Percentiles rank a stretch among this genome's conserved stretches.
These are phyloP conservation scores for Bothriochloa decipiens DNA, from an alignment of 176 grass and related monocot species.

Conservation along the genomic window DNA sequence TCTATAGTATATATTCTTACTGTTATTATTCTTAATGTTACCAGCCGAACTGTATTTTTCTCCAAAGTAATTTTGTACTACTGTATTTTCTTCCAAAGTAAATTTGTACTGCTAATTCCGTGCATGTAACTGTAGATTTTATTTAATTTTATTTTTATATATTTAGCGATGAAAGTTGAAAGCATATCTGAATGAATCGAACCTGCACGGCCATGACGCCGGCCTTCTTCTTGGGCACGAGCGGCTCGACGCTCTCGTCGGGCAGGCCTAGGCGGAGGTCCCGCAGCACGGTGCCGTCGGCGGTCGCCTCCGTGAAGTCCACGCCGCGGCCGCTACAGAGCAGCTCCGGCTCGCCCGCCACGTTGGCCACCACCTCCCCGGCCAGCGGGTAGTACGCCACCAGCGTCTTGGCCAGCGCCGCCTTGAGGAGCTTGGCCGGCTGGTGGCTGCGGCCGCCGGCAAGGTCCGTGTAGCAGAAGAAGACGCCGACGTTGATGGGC, in stretches of 20 bases:
- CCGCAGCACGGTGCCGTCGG: constrained; percentile 39
- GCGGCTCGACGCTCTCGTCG: constrained; percentile 55
- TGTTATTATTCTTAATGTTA: no score
- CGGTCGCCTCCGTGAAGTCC: constrained; percentile 49
- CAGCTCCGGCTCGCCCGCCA: constrained; percentile 67
- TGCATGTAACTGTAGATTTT: no score
- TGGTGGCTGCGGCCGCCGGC: background rate
- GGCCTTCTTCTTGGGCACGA: constrained; percentile 58
- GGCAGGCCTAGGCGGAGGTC: constrained; percentile 46
- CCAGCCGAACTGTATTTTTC: no score
- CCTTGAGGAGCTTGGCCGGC: constrained; percentile 43
- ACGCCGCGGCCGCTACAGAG: constrained; percentile 74
- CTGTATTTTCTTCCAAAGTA: no score
- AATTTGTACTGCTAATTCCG: no score
- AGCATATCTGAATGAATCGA: background rate
- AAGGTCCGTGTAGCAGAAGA: constrained; percentile 58
- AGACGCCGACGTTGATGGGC: constrained; percentile 60
- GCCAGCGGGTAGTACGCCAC: constrained; percentile 72
- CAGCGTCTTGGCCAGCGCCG: constrained; percentile 57
- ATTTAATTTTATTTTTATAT: no score
- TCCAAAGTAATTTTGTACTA: no score
- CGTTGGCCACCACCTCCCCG: constrained; percentile 59
- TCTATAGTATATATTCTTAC: no score
- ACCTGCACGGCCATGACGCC: constrained; percentile 73
- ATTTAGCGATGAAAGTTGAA: background rate